Evolutionary conservation across 495 filamentous ascomycete genomes (phyloP), one percentile per base, ranked within the genome.

Genomic region (Peziza echinospora): DNA sequence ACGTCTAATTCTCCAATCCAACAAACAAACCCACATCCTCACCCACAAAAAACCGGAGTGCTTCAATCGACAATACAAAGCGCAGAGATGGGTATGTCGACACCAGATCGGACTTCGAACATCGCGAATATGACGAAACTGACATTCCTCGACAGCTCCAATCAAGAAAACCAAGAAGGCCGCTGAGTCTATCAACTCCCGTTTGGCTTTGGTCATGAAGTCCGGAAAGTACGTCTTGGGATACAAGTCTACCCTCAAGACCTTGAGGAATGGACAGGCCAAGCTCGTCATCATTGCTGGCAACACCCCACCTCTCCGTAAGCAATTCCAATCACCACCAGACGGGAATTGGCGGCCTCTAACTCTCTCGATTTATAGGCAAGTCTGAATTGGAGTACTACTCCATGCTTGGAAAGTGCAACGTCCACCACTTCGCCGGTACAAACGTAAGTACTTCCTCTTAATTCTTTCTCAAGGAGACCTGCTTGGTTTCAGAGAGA

Each of bases 191-290:
- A 83, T 87, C 71, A 83, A 82, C 71, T 77, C 77, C 63, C 79
- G 81, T 65, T 53, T 65, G 13, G 56, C 54, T 49, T 76, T 93
- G 65, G 86, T 93, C 50, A 89, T 94, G 80, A 94, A 93, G 75
- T 82, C 77, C 49, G 86, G 85, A 57, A 92, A 92, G 73, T 80
- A 65, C 46, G 69, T 54, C 24, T 48, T 50, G 39, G 89, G 89
- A 56, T 89, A 91, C 76, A 86, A 91, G 68, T 86, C 81, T 49
- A 93, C 85, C 60, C 79, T 96, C 64, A 97, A 97, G 78, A 77
- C 76, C 47, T 78, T 97, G 56, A 84, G 89, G 61, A 76, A 75
- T 46, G 80, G 81, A 60, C 85, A 84, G 68, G 77, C 77, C 56
- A 79, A 79, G 72, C 67, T 80, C 24, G 72, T 78, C 57, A 71